A percentile compares a stretch with the other conserved stretches of the same genome.
phyloP scores from a whole-genome alignment of 495 filamentous ascomycete genomes.

The Talaromyces adpressus region DNA sequence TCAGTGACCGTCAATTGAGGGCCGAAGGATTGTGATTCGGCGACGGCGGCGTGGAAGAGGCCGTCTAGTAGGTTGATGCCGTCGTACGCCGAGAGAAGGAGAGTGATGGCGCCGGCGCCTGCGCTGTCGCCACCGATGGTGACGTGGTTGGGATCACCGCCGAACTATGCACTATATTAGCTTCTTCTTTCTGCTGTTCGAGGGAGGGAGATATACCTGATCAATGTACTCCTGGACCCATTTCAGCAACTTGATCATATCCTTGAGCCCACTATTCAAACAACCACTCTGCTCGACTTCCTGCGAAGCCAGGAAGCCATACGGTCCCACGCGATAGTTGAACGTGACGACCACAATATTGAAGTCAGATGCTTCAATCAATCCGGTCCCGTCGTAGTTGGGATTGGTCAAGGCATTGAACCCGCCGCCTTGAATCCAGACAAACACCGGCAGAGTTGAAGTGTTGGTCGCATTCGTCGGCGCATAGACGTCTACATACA shows the following conservation, averaged over 20 bases:
- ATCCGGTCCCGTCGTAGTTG: conserved; percentile 57
- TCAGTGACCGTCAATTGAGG: conserved; percentile 50
- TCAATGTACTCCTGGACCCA: conserved; percentile 65
- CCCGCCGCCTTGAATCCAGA: conserved; percentile 74
- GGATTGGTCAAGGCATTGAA: conserved; percentile 57
- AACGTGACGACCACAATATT: conserved; percentile 66
- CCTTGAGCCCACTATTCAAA: conserved; percentile 65
- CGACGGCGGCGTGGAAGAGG: conserved; percentile 57
- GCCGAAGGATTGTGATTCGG: conserved; percentile 61
- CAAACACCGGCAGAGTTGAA: conserved; percentile 54
- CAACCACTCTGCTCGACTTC: conserved; percentile 45
- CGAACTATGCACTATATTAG: conserved; percentile 45
- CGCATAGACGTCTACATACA: conserved; percentile 68
- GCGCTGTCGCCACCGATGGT: conserved; percentile 68
- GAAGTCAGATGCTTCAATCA: conserved; percentile 51
- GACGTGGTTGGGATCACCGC: conserved; percentile 64
- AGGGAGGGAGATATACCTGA: conserved; percentile 27
- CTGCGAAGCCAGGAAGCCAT: conserved; percentile 63
- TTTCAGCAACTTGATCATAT: conserved; percentile 57
- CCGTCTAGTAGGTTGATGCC: conserved; percentile 38
- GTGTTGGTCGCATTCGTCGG: conserved; percentile 42
- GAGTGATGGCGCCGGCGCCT: conserved; percentile 57
- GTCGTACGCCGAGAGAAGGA: conserved; percentile 60
- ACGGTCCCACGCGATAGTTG: conserved; percentile 72
- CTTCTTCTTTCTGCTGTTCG: not conserved